Conservation (phyloP, 352 stramenopile genomes). For the Phytophthora colocasiae region DNA sequence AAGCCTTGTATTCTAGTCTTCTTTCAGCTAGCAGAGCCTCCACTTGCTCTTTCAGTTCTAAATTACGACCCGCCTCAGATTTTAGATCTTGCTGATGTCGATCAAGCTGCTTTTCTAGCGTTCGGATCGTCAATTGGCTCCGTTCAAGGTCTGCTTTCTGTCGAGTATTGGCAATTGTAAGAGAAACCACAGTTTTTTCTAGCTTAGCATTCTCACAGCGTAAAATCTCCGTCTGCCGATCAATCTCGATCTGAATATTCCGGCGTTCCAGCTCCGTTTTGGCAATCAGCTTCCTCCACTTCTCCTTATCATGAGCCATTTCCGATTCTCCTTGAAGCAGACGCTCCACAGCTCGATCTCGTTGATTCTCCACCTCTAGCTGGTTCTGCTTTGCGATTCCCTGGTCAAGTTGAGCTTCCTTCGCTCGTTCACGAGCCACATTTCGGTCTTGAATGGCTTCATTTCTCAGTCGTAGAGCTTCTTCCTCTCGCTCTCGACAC, state of each 20-base stretch:
- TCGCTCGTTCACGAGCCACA: constrained; percentile 42
- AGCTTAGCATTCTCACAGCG: constrained; percentile 47
- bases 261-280: constrained; percentile 56
- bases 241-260: constrained; percentile 72
- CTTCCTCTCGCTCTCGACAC: constrained; percentile 57
- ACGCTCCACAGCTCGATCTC: constrained; percentile 42
- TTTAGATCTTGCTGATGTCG: constrained; percentile 36
- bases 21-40: constrained; percentile 45
- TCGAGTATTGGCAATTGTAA: constrained; percentile 22
- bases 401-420: constrained; percentile 60
- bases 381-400: constrained; percentile 58
- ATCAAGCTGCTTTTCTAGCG: constrained; percentile 39
- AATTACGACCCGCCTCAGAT: constrained; percentile 5
- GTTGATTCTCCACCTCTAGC: constrained; percentile 47
- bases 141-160: constrained; percentile 42
- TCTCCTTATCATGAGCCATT: constrained; percentile 51
- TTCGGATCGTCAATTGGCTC: constrained; percentile 22
- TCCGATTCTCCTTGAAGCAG: constrained; percentile 43
- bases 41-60: constrained; percentile 43
- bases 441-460: constrained; percentile 60
- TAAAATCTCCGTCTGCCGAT: constrained; percentile 56
- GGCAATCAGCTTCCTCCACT: constrained; percentile 49
- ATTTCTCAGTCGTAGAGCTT: constrained; percentile 52
- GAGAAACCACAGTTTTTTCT: constrained; percentile 38
- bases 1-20: constrained; percentile 41